These are phyloP conservation scores for Ilex paraguariensis DNA, from an alignment of 305 asterid species.

Conservation along the genomic window DNA sequence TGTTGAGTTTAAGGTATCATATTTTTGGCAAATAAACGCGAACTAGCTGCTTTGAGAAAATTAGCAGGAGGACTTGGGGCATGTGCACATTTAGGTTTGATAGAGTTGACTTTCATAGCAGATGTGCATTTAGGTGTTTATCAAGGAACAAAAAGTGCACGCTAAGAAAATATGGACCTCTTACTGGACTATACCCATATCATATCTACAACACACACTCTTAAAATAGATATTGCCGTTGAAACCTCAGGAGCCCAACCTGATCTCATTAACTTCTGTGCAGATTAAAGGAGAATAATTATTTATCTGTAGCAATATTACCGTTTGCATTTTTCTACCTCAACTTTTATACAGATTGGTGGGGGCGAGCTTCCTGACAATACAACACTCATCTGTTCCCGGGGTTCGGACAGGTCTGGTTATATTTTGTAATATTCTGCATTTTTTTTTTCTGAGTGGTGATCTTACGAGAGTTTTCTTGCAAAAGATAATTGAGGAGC, in stretches of 20 bases:
- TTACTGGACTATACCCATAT: no score
- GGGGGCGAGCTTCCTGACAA: conserved; percentile 89
- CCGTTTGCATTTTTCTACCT: conserved; percentile 16
- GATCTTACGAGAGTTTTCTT: neutral
- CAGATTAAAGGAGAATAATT: neutral
- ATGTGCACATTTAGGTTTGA: no score
- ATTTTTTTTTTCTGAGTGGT: conserved; percentile 5
- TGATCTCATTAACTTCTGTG: neutral
- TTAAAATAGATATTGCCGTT: neutral
- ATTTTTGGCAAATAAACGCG: no score
- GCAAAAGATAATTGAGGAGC: no score
- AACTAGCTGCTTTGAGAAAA: no score
- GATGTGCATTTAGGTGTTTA: no score
- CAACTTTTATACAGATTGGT: conserved; percentile 60
- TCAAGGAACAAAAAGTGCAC: no score
- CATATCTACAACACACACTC: no score
- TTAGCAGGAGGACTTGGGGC: no score
- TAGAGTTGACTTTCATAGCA: no score
- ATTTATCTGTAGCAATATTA: neutral
- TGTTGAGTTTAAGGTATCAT: no score
- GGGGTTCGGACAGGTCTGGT: conserved; percentile 83
- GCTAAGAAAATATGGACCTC: no score
- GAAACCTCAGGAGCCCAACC: neutral
- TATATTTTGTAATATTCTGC: conserved; percentile 8
- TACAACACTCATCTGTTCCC: conserved; percentile 81